phyloP scores from a whole-genome alignment of 768 basidiomycete species.

The Leccinum sublutescens region DNA sequence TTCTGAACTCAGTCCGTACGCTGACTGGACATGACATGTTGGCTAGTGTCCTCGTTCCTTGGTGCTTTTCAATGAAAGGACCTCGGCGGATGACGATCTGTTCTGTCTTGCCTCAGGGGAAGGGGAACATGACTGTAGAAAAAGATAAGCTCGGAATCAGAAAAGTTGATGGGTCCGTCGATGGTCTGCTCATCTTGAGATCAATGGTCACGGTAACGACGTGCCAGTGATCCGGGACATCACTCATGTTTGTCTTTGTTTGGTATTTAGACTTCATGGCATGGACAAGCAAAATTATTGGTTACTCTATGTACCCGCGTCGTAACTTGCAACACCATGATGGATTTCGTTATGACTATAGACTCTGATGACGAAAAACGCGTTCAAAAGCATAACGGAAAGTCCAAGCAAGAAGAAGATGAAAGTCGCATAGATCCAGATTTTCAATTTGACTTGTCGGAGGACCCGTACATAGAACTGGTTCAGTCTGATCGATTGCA shows the following conservation, averaged over 20 bases:
- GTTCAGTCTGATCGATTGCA: constrained; percentile 43
- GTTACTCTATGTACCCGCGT: background rate
- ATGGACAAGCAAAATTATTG: background rate
- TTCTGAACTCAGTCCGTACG: background rate
- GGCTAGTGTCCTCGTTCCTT: background rate
- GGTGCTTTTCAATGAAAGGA: background rate
- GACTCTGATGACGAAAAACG: constrained; percentile 73
- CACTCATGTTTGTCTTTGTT: constrained; percentile 21
- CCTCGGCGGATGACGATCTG: background rate
- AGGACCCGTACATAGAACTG: constrained; percentile 64
- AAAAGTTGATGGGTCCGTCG: background rate
- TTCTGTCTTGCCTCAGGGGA: background rate
- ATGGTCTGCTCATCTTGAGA: background rate
- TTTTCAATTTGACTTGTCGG: constrained; percentile 77
- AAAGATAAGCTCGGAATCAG: background rate
- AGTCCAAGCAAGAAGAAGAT: constrained; percentile 39
- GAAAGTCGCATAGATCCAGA: constrained; percentile 72
- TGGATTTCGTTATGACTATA: constrained; percentile 80
- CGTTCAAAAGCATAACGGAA: constrained; percentile 20
- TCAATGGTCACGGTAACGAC: too few relatives aligned
- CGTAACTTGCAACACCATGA: constrained; percentile 19
- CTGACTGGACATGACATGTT: background rate
- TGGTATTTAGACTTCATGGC: constrained; percentile 1
- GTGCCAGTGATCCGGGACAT: too few relatives aligned
- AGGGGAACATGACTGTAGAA: background rate